Base-by-base conservation (phyloP, 225 moss, liverwort and hornwort genomes). In the Physcomitrium patens region DNA sequence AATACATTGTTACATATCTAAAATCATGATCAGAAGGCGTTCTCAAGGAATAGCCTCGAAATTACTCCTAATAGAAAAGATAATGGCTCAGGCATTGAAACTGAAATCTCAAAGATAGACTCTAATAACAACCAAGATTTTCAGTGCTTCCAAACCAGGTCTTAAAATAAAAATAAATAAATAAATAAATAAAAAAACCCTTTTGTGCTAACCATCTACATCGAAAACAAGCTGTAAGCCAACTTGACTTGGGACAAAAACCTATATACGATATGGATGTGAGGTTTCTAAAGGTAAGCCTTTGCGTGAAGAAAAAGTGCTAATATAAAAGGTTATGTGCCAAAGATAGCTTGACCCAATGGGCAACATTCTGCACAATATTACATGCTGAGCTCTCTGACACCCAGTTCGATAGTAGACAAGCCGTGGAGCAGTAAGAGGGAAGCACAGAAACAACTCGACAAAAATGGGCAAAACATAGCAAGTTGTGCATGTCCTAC, bases 401-500 rank as follows among this genome's bases (percentile, higher is more conserved):
- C 37, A 31, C 24, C 47, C 51, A 59, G 48, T 41, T 18, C 17
- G 69, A 23, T 37, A 65, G 60, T 51, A 22, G 46, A 63, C 51
- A 37, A 42, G 68, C 53, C 69, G 64, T 17, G 31, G 7, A 37
- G 2, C 31, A 4, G 5, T 60, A 7, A 37, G 60, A 57, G 37
- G 20, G 47, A 24, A 27, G 61, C 44, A 75, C 24, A 61, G 51
- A 24, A 75, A 47, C 10, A n/a, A 45, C 31, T n/a, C 12, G 50
- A 18, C 20, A 49, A 60, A 68, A 51, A 24, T 4, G 65, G 66
- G 15, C 18, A 53, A 14, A 24, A 70, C 19, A 45, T 50, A 65
- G 65, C 26, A 27, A 46, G 47, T 37, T 37, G 31, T 7, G 7
- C 7, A 37, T 37, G 31, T 61, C 74, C 14, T 80, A 93, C 93